These are phyloP conservation scores for Podospora fimiseda DNA, from an alignment of 495 filamentous ascomycete genomes.

Conservation along the genomic window DNA sequence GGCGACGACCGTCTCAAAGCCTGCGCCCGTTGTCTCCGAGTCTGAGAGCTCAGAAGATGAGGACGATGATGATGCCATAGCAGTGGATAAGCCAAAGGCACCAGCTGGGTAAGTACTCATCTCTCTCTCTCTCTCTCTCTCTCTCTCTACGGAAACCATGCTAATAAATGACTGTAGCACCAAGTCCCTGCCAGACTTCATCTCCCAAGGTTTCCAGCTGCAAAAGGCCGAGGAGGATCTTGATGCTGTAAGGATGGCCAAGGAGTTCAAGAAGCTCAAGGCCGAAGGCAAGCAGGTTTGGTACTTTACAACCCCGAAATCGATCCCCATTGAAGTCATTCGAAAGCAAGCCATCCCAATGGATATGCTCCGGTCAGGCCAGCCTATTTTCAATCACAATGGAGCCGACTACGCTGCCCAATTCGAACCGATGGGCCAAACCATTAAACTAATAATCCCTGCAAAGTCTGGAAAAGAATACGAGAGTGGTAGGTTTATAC, in stretches of 20 bases:
- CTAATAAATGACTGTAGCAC: conserved; percentile 14
- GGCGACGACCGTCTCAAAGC: neutral
- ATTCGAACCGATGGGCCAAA: conserved; percentile 31
- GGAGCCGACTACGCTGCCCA: conserved; percentile 35
- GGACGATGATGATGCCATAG: conserved; percentile 19
- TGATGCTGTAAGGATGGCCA: conserved; percentile 33
- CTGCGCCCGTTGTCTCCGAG: conserved; percentile 9
- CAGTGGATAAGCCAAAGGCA: conserved; percentile 23
- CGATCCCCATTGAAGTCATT: conserved; percentile 42
- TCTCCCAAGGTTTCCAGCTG: conserved; percentile 26
- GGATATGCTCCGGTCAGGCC: conserved; percentile 28
- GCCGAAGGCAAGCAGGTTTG: conserved; percentile 44
- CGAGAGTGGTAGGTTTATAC: conserved; percentile 31
- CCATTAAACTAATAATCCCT: conserved; percentile 41
- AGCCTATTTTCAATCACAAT: conserved; percentile 33
- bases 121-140: too few relatives aligned
- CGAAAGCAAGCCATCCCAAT: conserved; percentile 41
- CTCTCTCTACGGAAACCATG: neutral
- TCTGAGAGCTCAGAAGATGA: conserved; percentile 29
- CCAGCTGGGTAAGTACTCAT: conserved; percentile 14
- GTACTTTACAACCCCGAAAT: conserved; percentile 46
- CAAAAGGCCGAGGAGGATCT: conserved; percentile 25
- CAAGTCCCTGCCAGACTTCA: conserved; percentile 16
- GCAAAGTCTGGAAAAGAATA: conserved; percentile 36
- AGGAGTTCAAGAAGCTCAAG: conserved; percentile 37